Evolutionary conservation across 2,329 filamentous ascomycete genomes (phyloP).

Genomic region (Lasiodiplodia sp.): DNA sequence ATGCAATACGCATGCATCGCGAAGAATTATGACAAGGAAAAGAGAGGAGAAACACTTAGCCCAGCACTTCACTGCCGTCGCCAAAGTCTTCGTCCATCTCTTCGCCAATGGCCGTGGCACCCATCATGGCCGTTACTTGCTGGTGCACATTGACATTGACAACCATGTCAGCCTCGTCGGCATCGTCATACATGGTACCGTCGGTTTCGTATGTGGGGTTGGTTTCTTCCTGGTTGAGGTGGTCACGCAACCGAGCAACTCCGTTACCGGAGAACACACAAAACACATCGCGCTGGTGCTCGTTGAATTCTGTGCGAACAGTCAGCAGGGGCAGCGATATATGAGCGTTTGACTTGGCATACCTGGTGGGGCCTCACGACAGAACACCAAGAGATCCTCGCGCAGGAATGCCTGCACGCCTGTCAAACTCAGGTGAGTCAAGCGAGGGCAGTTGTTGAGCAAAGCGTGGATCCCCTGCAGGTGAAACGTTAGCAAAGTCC

Average conservation of each 20-base stretch:
- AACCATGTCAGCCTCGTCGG: conserved; percentile 40
- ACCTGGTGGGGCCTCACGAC: conserved; percentile 82
- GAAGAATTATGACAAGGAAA: conserved; percentile 3
- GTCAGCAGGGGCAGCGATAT: neutral
- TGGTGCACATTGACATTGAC: conserved; percentile 47
- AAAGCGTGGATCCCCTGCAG: conserved; percentile 84
- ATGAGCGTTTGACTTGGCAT: conserved; percentile 36
- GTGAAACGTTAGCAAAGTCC: conserved; percentile 41
- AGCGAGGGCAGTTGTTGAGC: conserved; percentile 86
- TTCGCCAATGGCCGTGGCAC: conserved; percentile 47
- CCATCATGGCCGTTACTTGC: conserved; percentile 48
- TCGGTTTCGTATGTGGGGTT: conserved; percentile 41
- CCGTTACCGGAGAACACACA: conserved; percentile 95
- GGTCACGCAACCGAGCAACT: conserved; percentile 77
- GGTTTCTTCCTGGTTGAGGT: conserved; percentile 67
- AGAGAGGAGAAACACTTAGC: conserved; percentile 23
- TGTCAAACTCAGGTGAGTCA: conserved; percentile 94
- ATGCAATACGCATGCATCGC: neutral
- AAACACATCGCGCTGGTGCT: conserved; percentile 93
- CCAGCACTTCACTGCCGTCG: conserved; percentile 55
- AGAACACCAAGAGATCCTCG: conserved; percentile 84
- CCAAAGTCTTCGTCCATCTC: conserved; percentile 55
- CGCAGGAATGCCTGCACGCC: conserved; percentile 90
- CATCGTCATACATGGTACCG: conserved; percentile 35
- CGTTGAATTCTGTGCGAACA: conserved; percentile 78